Conservation (phyloP, 257 asterid species). For the Eustoma russellianum region DNA sequence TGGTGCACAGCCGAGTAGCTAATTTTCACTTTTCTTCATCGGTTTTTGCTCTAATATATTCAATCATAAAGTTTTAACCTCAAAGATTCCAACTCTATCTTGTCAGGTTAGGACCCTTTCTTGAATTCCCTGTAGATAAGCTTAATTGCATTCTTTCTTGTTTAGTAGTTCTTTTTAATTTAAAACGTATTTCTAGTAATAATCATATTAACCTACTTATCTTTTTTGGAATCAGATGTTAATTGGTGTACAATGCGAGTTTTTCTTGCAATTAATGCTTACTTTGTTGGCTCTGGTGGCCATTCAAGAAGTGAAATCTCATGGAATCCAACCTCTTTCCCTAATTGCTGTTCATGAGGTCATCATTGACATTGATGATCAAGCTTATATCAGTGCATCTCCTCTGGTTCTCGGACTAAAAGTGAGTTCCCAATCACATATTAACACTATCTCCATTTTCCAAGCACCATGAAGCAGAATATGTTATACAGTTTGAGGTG, state of each 20-base stretch:
- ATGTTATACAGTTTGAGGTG: too few species aligned
- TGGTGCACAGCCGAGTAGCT: too few species aligned
- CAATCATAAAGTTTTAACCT: too few species aligned
- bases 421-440: too few species aligned
- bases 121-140: too few species aligned
- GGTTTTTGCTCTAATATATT: too few species aligned
- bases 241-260: slow-evolving; percentile 22
- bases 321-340: slow-evolving; percentile 74
- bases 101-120: too few species aligned
- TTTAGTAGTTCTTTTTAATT: neutral
- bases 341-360: slow-evolving; percentile 41
- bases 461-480: neutral
- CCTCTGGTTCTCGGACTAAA: slow-evolving; percentile 67
- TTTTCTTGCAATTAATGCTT: slow-evolving; percentile 23
- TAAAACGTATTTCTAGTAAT: neutral
- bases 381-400: slow-evolving; percentile 55
- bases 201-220: too few species aligned
- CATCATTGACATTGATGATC: slow-evolving; percentile 42
- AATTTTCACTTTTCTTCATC: too few species aligned
- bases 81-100: too few species aligned
- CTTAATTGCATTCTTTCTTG: too few species aligned
- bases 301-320: slow-evolving; percentile 43
- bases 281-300: slow-evolving; percentile 36
- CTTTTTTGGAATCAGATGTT: neutral
- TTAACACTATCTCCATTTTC: too few species aligned